Base-by-base conservation (phyloP, 495 filamentous ascomycete species). In the Cercophora newfieldiana region DNA sequence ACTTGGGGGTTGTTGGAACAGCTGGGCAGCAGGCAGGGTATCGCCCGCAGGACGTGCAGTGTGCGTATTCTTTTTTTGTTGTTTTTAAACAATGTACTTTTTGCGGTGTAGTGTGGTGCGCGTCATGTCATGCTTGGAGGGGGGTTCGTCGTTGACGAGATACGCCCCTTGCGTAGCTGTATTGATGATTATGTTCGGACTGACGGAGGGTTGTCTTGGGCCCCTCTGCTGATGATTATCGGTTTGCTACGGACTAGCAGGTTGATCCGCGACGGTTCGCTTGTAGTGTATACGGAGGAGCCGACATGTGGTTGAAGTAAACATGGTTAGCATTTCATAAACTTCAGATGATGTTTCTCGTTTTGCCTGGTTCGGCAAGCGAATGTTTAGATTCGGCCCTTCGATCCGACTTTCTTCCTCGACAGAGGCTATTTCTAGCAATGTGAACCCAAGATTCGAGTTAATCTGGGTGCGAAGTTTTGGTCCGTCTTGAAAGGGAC, bases 401-500 rank as follows among this genome's bases (percentile, higher is more conserved):
- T 14, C 37, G 37, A 44, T 44, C 4, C 55, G 55, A 14, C 55
- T 33, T 4, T 2, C 25, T 21, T 58, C 1, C n/a, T 33, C 19
- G 16, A 18, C 19, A 16, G 25, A 16, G 14, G 26, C 26, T 33
- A 24, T 44, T 47, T 30, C 8, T 7, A n/a, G 24, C 55, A 25
- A n/a, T 30, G 25, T 37, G 25, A 53, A 59, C 61, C 64, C 68
- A 63, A 69, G 60, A 69, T 60, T 64, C 53, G 16, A 54, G 49
- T n/a, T 26, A 53, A 26, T 67, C 55, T 72, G 70, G 70, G 21
- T 51, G 51, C 49, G 7, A 68, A 31, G 50, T 53, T 61, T 63
- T 65, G 65, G 63, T 22, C 21, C 16, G 21, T n/a, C 33, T 12
- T 50, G 33, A 60, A 29, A 44, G 62, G 47, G 59, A 63, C 65